Base-by-base conservation (phyloP, 2,329 filamentous ascomycete species). In the Fusarium haematococcum region DNA sequence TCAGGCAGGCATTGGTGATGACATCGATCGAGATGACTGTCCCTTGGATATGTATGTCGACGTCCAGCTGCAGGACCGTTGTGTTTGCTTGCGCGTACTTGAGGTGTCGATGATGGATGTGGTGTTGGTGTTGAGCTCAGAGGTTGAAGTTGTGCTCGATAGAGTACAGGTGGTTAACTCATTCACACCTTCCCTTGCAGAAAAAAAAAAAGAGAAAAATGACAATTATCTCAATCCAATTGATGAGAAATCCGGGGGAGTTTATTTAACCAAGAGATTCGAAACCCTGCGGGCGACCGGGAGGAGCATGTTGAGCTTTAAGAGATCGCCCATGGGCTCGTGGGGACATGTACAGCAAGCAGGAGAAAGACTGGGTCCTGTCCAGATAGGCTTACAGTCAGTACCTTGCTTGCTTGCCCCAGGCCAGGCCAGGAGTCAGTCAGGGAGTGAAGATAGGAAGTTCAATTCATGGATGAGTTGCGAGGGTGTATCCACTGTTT, bases 361-460 rank as follows among this genome's bases (percentile, higher is more conserved):
- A 61, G 56, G 70, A 70, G 71, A 70, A 78, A 76, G 71, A 75
- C 63, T 71, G 75, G 73, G 76, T 75, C 76, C 68, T 75, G 73
- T 50, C 76, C 76, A 75, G 68, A 63, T 73, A 76, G 68, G 65
- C 58, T 75, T 68, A 70, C 54, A 52, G 27, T 13, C 25, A 52
- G 27, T 27, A 39, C 54, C 54, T 58, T 58, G 54, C 54, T 58
- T 37, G 33, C 20, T 57, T 35, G 52, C n/a, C 25, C 39, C 23
- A 18, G 43, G 43, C 27, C 27, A 30, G 27, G 27, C 30, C 30
- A 32, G 30, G 30, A 63, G 59, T 39, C 35, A 56, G 30, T 50
- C 54, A 66, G 67, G 69, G 73, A 77, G 72, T 68, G 65, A 66
- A 70, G 57, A 66, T 65, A 64, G 50, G 61, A 45, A 58, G 58